phyloP scores from a whole-genome alignment of 1,284 basidiomycete species.

The Thelephora terrestris region DNA sequence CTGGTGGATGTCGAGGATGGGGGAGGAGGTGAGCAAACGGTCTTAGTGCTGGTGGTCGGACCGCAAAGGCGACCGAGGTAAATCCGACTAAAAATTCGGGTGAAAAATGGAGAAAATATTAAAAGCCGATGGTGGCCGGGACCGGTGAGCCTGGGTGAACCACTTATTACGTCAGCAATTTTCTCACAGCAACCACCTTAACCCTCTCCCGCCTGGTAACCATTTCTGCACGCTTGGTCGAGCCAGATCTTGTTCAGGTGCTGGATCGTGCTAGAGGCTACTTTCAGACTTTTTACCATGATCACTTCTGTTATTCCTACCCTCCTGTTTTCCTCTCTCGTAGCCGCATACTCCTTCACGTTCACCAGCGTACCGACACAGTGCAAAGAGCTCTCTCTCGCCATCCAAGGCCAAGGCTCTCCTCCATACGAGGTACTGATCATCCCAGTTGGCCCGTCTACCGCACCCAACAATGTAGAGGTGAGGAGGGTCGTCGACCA shows the following conservation, averaged over 20 bases:
- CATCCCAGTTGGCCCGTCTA: slow-evolving; percentile 53
- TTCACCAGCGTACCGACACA: slow-evolving; percentile 49
- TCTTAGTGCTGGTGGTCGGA: too few relatives aligned
- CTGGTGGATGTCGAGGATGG: background rate
- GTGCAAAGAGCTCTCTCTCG: slow-evolving; percentile 50
- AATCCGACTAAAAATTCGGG: too few relatives aligned
- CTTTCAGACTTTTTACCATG: slow-evolving; percentile 3
- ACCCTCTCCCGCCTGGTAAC: too few relatives aligned
- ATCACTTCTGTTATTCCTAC: slow-evolving; percentile 7
- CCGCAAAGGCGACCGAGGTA: too few relatives aligned
- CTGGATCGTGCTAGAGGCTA: too few relatives aligned
- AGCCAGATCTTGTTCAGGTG: too few relatives aligned
- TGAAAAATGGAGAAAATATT: too few relatives aligned
- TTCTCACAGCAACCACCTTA: too few relatives aligned
- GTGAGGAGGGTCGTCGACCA: slow-evolving; percentile 50
- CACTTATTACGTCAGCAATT: too few relatives aligned
- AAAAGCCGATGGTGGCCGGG: too few relatives aligned
- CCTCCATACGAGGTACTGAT: slow-evolving; percentile 60
- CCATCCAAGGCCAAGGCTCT: slow-evolving; percentile 40
- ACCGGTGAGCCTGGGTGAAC: too few relatives aligned
- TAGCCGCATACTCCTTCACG: slow-evolving; percentile 47
- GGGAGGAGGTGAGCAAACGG: background rate
- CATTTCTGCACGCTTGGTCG: too few relatives aligned
- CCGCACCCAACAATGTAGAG: slow-evolving; percentile 51
- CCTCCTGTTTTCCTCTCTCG: slow-evolving; percentile 15